Base-by-base conservation (phyloP, 129 eudicot species). In the Mikania micrantha region DNA sequence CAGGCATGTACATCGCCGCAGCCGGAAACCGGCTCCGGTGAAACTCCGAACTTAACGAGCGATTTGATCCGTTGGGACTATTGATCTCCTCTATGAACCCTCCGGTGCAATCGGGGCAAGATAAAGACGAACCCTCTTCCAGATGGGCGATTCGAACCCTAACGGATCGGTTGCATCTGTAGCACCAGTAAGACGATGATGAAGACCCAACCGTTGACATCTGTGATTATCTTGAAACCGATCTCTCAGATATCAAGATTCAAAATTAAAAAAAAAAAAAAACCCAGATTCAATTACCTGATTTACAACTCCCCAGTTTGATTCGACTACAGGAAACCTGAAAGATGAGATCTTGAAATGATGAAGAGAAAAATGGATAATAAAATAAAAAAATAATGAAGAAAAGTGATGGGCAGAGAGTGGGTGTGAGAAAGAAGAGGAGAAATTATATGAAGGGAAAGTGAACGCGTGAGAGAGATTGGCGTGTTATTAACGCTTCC, bases 81-180 rank as follows among this genome's bases (percentile, higher is more conserved):
- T 77, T 81, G 32, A 88, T 81, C 60, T 84, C 85, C 49, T 93
- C 98, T 22, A 93, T 73, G 58, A 93, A 93, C 0, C 96, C 99
- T 15, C 87, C 76, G 84, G 57, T 49, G 76, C 99, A 89, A 68
- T 93, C 99, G 6, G 99, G 95, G 54, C 99, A 93, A 54, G 72
- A 41, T 19, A 93, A 15, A 9, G 88, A 83, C 17, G 75, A 59
- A 75, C n/a, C n/a, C n/a, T 75, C 74, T 20, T 83, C 77, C 10
- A 52, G 77, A 27, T 76, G 70, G 47, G 64, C n/a, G n/a, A n/a
- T 71, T 32, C 49, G 79, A 68, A 85, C 87, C 73, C 87, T 72
- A 67, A 88, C 81, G 70, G 78, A 86, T 35, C 95, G 84, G 62
- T 82, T 89, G 93, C 99, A 93, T 70, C 99, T 81, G 85, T 93